phyloP scores from a whole-genome alignment of 2,329 filamentous ascomycete genomes.

The Davidsoniella australis region DNA sequence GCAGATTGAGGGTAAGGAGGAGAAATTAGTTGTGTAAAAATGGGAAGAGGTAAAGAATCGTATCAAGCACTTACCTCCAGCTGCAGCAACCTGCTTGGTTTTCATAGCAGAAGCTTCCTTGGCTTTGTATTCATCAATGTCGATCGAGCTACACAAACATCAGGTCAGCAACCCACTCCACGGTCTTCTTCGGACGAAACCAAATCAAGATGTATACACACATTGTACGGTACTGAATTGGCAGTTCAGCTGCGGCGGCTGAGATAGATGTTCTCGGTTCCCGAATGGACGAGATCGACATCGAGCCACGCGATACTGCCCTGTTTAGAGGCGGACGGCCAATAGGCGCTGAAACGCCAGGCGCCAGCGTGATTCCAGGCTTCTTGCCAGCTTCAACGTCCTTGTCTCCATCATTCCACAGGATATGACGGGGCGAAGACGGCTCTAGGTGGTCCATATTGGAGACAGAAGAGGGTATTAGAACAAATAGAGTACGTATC shows the following conservation, averaged over 20 bases:
- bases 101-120: conserved; percentile 21
- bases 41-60: not conserved
- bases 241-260: conserved; percentile 19
- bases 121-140: conserved; percentile 37
- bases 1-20: not conserved
- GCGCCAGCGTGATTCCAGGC: conserved; percentile 1
- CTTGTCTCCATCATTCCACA: conserved; percentile 5
- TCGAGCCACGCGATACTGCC: conserved; percentile 11
- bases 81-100: conserved; percentile 3
- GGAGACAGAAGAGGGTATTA: not conserved
- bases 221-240: conserved; percentile 38
- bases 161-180: not conserved
- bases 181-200: not conserved
- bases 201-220: conserved; percentile 19
- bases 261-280: conserved; percentile 9
- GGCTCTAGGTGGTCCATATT: conserved; percentile 7
- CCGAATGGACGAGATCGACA: conserved; percentile 12
- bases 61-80: not conserved
- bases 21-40: not conserved
- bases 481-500: not conserved
- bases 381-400: conserved; percentile 8
- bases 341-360: conserved; percentile 4
- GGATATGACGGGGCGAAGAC: conserved; percentile 2
- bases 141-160: conserved; percentile 26
- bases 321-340: conserved; percentile 10